Conservation (phyloP, 1,284 basidiomycete species). For the Pholiota adiposa region DNA sequence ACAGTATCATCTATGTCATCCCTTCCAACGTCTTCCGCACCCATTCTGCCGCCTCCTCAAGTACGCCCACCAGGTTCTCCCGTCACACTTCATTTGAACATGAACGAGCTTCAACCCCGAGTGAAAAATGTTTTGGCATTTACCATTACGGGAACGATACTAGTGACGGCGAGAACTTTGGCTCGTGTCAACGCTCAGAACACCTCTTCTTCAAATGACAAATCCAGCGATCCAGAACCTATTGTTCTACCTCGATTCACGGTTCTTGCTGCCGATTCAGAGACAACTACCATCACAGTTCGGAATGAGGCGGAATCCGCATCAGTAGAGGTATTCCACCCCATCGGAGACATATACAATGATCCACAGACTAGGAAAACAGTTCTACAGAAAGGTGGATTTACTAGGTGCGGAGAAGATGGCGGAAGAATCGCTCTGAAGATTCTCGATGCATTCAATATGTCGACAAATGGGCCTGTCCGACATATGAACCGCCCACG, state of each 20-base stretch:
- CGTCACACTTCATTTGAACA: constrained; percentile 75
- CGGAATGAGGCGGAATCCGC: constrained; percentile 56
- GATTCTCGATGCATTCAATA: constrained; percentile 31
- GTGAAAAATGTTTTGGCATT: constrained; percentile 67
- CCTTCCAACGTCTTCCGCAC: constrained; percentile 44
- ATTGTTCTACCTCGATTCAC: constrained; percentile 69
- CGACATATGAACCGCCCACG: constrained; percentile 30
- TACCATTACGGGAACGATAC: constrained; percentile 63
- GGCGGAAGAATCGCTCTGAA: constrained; percentile 63
- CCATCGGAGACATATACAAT: constrained; percentile 53
- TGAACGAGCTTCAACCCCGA: constrained; percentile 73
- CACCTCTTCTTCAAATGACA: constrained; percentile 24
- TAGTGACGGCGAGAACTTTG: constrained; percentile 53
- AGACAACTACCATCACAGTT: constrained; percentile 57
- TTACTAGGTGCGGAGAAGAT: constrained; percentile 58
- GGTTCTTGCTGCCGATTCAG: constrained; percentile 64
- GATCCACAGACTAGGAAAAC: constrained; percentile 65
- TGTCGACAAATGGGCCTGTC: constrained; percentile 17
- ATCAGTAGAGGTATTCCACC: constrained; percentile 62
- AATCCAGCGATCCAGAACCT: constrained; percentile 45
- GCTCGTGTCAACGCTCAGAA: constrained; percentile 28
- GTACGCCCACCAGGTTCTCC: constrained; percentile 53
- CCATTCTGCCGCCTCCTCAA: constrained; percentile 27
- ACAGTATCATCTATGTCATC: constrained; percentile 62
- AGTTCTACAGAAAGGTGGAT: constrained; percentile 59